A percentile compares a stretch with the other conserved stretches of the same genome.
These are phyloP conservation scores for Phytopythium oedochilum DNA, from an alignment of 352 stramenopile species.

Conservation along the genomic window DNA sequence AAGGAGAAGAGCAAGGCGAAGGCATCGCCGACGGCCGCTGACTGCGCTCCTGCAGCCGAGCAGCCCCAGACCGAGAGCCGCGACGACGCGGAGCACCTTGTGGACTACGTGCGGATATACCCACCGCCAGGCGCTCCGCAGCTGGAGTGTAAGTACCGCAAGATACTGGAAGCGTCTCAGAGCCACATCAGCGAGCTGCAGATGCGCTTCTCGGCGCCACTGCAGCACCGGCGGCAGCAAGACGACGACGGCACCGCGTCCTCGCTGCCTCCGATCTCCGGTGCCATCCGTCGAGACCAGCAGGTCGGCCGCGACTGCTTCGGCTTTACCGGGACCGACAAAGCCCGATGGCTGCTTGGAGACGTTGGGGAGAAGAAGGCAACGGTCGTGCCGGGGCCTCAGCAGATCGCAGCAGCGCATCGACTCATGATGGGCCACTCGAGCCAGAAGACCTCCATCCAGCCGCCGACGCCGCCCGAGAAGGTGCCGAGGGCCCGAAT, in stretches of 20 bases:
- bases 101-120: constrained; percentile 71
- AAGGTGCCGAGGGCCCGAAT: constrained; percentile 28
- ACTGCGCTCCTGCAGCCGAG: neutral
- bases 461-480: constrained; percentile 64
- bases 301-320: constrained; percentile 71
- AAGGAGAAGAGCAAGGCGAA: neutral
- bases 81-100: constrained; percentile 37
- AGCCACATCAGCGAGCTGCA: constrained; percentile 78
- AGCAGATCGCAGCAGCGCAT: constrained; percentile 72
- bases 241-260: constrained; percentile 23
- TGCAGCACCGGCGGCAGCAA: constrained; percentile 63
- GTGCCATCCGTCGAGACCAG: constrained; percentile 40
- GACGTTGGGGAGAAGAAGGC: constrained; percentile 54
- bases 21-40: neutral
- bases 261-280: constrained; percentile 46
- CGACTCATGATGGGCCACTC: constrained; percentile 82
- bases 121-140: constrained; percentile 34
- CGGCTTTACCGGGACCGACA: constrained; percentile 75
- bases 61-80: constrained; percentile 5
- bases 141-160: constrained; percentile 55
- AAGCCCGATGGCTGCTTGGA: constrained; percentile 43
- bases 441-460: constrained; percentile 76
- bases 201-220: constrained; percentile 67
- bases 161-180: constrained; percentile 79
- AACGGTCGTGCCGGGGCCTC: constrained; percentile 51